Conservation (phyloP, 768 basidiomycete genomes). For the Macrocybe gigantea region DNA sequence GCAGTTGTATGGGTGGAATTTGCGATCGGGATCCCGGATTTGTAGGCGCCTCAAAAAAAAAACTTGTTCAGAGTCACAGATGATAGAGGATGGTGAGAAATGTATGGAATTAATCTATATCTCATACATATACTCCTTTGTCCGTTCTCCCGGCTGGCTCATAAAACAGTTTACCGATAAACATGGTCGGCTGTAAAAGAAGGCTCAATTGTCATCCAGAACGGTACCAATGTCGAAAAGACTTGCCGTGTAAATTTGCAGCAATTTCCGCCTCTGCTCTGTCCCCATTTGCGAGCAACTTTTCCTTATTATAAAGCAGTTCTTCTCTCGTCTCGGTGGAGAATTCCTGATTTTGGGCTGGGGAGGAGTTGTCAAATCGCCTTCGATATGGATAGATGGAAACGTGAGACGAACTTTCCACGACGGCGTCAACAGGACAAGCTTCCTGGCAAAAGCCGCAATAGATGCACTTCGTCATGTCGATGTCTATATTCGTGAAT, state of each 20-base stretch:
- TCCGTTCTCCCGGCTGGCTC: no score
- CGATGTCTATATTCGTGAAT: constrained; percentile 66
- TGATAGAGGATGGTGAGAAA: no score
- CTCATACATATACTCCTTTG: no score
- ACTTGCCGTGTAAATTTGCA: constrained; percentile 79
- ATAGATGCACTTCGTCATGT: constrained; percentile 99
- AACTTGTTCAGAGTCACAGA: no score
- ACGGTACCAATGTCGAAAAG: constrained; percentile 8
- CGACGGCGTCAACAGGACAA: constrained; percentile 98
- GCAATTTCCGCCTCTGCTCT: constrained; percentile 96
- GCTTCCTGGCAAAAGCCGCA: constrained; percentile 99
- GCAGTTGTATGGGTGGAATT: no score
- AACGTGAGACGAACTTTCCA: constrained; percentile 71
- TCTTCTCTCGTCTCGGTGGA: constrained; percentile 98
- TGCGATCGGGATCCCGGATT: no score
- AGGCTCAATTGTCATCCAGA: constrained; percentile 17
- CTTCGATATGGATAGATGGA: neutral
- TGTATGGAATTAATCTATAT: no score
- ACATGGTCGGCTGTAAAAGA: constrained; percentile 69
- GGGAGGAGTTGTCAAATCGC: neutral
- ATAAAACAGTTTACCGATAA: constrained; percentile 47
- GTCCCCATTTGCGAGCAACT: constrained; percentile 93
- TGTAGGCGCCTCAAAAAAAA: no score
- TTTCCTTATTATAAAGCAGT: constrained; percentile 98
- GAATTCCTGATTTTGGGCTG: constrained; percentile 97